Evolutionary conservation across 768 basidiomycete genomes (phyloP).

Genomic region (Lactarius evosmus): DNA sequence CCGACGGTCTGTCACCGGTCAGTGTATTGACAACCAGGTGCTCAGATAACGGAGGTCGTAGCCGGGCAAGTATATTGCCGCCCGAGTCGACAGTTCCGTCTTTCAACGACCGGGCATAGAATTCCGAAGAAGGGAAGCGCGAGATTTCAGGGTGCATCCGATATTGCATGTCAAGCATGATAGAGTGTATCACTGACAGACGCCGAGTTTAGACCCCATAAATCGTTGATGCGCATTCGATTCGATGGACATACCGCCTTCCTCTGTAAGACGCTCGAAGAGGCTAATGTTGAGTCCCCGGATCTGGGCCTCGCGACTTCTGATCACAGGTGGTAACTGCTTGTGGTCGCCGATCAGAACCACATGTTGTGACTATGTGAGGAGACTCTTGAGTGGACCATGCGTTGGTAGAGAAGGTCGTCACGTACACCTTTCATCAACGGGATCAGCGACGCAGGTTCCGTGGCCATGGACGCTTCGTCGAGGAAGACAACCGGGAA

Average conservation of each 20-base stretch:
- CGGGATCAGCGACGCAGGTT: conserved; percentile 87
- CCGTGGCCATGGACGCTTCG: conserved; percentile 95
- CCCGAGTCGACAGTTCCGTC: conserved; percentile 68
- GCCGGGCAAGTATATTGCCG: conserved; percentile 45
- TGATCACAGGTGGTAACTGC: conserved; percentile 86
- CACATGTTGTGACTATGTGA: conserved; percentile 66
- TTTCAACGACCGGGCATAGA: conserved; percentile 66
- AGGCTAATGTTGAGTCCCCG: conserved; percentile 76
- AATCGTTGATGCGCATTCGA: background rate
- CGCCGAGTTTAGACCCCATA: conserved; percentile 5
- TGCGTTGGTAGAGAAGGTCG: conserved; percentile 15
- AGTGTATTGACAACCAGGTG: conserved; percentile 42
- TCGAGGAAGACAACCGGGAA: conserved; percentile 94
- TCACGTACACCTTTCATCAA: conserved; percentile 87
- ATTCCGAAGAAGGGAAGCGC: conserved; percentile 78
- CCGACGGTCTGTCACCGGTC: conserved; percentile 49
- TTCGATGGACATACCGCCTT: conserved; percentile 55
- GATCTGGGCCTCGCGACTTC: conserved; percentile 67
- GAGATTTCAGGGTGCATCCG: conserved; percentile 94
- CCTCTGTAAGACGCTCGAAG: conserved; percentile 86
- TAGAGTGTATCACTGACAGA: conserved; percentile 67
- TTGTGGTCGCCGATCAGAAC: conserved; percentile 97
- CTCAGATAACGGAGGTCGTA: conserved; percentile 61
- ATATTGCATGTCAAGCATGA: conserved; percentile 94
- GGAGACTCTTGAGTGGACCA: conserved; percentile 24